These are phyloP conservation scores for Chalciporus sphaerocephalus DNA, from an alignment of 768 basidiomycete species.

Conservation along the genomic window DNA sequence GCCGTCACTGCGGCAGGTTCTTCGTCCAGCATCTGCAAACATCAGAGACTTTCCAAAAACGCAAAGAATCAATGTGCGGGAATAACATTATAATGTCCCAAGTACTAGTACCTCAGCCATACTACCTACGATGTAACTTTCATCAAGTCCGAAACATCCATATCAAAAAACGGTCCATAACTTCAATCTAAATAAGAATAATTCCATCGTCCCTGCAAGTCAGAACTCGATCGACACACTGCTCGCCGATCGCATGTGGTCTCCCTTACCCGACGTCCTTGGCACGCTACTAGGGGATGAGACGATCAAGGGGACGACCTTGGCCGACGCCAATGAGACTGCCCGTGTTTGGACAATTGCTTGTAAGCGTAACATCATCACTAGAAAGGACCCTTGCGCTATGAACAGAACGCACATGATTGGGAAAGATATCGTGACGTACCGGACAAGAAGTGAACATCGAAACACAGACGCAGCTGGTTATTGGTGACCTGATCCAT, in stretches of 20 bases:
- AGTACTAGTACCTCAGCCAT: too few species aligned
- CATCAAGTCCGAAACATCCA: not conserved
- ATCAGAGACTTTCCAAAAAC: too few species aligned
- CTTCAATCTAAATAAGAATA: not conserved
- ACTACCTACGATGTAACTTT: too few species aligned
- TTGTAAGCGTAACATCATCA: not conserved
- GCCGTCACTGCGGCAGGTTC: too few species aligned
- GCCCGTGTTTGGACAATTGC: not conserved
- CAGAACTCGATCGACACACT: slow-evolving; percentile 10
- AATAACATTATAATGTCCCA: too few species aligned
- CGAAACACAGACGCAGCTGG: not conserved
- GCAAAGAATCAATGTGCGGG: too few species aligned
- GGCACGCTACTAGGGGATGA: not conserved
- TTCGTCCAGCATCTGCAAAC: too few species aligned
- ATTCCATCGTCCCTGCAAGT: not conserved
- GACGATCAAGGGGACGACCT: not conserved
- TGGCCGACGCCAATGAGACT: not conserved
- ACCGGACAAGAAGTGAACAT: not conserved
- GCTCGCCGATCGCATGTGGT: slow-evolving; percentile 11
- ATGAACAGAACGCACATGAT: not conserved
- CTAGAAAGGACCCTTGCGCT: not conserved
- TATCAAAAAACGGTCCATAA: not conserved
- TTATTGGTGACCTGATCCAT: not conserved
- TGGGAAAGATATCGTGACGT: not conserved
- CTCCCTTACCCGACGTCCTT: not conserved